These are phyloP conservation scores for Papiliotrema fonsecae DNA, from an alignment of 1,284 basidiomycete species.

Conservation along the genomic window DNA sequence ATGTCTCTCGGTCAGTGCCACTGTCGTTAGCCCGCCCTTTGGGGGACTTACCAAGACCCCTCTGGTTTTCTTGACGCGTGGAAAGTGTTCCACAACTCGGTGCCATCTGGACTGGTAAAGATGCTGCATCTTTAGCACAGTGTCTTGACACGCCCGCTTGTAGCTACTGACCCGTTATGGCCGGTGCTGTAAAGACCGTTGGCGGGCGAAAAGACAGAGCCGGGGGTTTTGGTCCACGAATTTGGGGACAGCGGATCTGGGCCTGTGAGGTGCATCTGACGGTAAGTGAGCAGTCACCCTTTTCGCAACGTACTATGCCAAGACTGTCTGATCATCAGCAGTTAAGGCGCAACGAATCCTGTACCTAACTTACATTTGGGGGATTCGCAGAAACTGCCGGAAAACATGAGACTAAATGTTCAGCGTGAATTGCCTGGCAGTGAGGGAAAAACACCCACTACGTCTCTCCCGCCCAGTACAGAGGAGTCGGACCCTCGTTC, in stretches of 20 bases:
- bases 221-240: neutral
- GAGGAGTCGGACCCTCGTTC: neutral
- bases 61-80: slow-evolving; percentile 14
- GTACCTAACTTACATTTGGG: slow-evolving; percentile 2
- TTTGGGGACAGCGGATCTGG: neutral
- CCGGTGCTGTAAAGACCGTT: neutral
- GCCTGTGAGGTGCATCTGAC: neutral
- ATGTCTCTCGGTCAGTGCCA: slow-evolving; percentile 15
- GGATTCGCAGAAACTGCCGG: neutral
- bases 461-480: neutral
- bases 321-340: neutral
- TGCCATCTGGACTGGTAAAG: slow-evolving; percentile 17
- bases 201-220: neutral
- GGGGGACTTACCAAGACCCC: slow-evolving; percentile 14
- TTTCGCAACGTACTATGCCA: neutral
- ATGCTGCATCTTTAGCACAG: slow-evolving; percentile 4
- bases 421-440: neutral
- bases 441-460: slow-evolving; percentile 3
- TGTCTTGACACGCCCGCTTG: neutral
- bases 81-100: slow-evolving; percentile 22
- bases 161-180: slow-evolving; percentile 1
- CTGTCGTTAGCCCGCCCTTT: neutral
- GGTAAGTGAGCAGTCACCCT: neutral
- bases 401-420: neutral
- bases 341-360: too few relatives aligned